Percentiles rank a stretch among this genome's conserved stretches.
Conservation (phyloP, 2,329 filamentous ascomycete species). For the Claviceps sp. region DNA sequence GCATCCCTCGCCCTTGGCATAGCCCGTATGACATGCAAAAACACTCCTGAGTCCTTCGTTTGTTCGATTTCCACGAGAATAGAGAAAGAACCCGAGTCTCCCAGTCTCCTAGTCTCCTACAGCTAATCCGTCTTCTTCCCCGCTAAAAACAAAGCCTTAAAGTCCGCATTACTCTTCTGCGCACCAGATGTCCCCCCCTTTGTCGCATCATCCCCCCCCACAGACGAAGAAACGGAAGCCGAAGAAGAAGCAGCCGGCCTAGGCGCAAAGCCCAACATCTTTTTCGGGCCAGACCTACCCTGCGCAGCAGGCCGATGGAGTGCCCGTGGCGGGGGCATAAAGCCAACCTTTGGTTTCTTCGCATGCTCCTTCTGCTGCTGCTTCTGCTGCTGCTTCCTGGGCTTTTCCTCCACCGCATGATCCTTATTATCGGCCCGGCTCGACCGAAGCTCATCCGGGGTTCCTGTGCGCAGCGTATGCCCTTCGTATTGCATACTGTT, state of each 20-base stretch:
- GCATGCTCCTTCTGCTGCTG: conserved; percentile 5
- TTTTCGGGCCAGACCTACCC: conserved; percentile 26
- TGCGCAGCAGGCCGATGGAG: conserved; percentile 28
- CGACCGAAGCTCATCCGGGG: conserved; percentile 39
- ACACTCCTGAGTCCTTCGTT: too few relatives aligned
- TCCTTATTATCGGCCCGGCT: conserved; percentile 29
- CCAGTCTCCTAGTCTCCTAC: not conserved
- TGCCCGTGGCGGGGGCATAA: conserved; percentile 31
- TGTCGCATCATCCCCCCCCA: conserved; percentile 9
- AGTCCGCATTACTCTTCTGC: conserved; percentile 43
- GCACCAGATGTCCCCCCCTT: conserved; percentile 9
- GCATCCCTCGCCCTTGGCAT: too few relatives aligned
- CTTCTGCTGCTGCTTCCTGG: not conserved
- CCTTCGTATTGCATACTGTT: conserved; percentile 42
- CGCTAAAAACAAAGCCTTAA: conserved; percentile 37
- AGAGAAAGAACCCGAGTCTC: not conserved
- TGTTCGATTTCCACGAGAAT: not conserved
- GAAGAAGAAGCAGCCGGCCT: conserved; percentile 9
- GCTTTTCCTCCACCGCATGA: conserved; percentile 8
- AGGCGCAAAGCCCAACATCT: conserved; percentile 29
- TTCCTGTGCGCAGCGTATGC: conserved; percentile 39
- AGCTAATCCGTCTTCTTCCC: conserved; percentile 8
- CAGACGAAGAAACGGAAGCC: conserved; percentile 1
- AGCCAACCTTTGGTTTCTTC: conserved; percentile 6
- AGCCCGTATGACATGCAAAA: too few relatives aligned